phyloP scores from a whole-genome alignment of 345 rosid species.

The Bretschneidera sinensis region DNA sequence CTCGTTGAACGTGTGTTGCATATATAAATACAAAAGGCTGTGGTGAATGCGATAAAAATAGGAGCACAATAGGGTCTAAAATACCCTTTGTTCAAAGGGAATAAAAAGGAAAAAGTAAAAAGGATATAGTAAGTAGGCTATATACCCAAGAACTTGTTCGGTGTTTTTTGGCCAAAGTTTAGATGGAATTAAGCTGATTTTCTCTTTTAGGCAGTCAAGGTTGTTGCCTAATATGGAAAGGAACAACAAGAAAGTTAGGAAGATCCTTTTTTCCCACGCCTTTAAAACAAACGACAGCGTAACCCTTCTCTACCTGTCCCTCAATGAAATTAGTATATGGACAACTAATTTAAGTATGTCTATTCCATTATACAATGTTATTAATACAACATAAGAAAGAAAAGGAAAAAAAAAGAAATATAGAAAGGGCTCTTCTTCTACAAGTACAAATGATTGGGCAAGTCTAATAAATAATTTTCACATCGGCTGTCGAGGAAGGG shows the following conservation, averaged over 20 bases:
- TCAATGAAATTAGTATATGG: slow-evolving; percentile 2
- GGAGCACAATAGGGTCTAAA: too few relatives aligned
- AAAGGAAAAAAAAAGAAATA: background rate
- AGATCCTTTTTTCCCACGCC: too few relatives aligned
- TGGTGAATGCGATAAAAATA: too few relatives aligned
- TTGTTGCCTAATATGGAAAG: slow-evolving; percentile 38
- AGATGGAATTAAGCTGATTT: slow-evolving; percentile 28
- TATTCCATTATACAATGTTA: slow-evolving; percentile 19
- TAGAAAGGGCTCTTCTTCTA: slow-evolving; percentile 2
- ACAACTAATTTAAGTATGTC: slow-evolving; percentile 18
- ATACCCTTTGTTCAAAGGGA: too few relatives aligned
- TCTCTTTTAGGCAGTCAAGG: slow-evolving; percentile 36
- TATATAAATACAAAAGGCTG: too few relatives aligned
- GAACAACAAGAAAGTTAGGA: slow-evolving; percentile 32
- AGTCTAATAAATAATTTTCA: too few relatives aligned
- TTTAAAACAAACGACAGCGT: slow-evolving; percentile 45
- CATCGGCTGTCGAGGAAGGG: slow-evolving; percentile 18
- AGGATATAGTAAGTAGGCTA: too few relatives aligned
- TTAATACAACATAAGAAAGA: slow-evolving; percentile 13
- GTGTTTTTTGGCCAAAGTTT: too few relatives aligned
- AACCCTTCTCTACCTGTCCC: slow-evolving; percentile 17
- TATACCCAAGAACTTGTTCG: too few relatives aligned
- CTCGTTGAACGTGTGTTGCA: too few relatives aligned
- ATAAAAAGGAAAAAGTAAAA: too few relatives aligned
- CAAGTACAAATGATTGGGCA: slow-evolving; percentile 11